Conservation (phyloP, 1,284 basidiomycete species). For the Amylostereum areolatum region DNA sequence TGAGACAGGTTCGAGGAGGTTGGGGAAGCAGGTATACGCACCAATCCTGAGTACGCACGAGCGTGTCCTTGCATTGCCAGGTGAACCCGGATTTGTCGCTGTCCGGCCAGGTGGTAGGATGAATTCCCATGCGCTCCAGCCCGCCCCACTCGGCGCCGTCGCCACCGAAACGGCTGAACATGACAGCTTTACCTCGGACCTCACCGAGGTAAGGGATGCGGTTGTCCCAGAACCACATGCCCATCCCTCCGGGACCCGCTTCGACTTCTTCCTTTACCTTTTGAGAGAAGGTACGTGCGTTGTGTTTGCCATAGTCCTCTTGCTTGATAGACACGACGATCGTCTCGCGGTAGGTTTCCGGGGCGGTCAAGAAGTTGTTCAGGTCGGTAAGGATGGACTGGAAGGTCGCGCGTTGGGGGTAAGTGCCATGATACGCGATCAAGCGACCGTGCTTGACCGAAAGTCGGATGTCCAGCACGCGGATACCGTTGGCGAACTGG, state of each 20-base stretch:
- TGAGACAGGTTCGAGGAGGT: constrained; percentile 2
- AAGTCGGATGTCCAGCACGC: constrained; percentile 77
- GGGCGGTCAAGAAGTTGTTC: constrained; percentile 57
- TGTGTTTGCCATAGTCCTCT: constrained; percentile 54
- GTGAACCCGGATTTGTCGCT: constrained; percentile 63
- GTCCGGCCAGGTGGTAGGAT: constrained; percentile 80
- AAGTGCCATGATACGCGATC: constrained; percentile 76
- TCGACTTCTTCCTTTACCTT: constrained; percentile 63
- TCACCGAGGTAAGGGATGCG: constrained; percentile 74
- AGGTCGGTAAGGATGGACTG: constrained; percentile 54
- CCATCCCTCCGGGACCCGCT: constrained; percentile 46
- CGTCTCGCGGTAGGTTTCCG: constrained; percentile 58
- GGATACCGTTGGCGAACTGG: constrained; percentile 67
- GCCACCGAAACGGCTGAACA: constrained; percentile 80
- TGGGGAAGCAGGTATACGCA: constrained; percentile 26
- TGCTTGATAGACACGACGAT: constrained; percentile 84
- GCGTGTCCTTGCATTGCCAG: constrained; percentile 65
- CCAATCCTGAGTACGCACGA: constrained; percentile 80
- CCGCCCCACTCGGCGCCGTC: constrained; percentile 59
- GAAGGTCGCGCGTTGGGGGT: constrained; percentile 66
- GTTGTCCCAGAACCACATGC: constrained; percentile 78
- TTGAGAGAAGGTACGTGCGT: constrained; percentile 50
- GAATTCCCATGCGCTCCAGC: constrained; percentile 70
- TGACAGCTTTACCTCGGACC: constrained; percentile 73
- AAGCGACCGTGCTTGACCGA: constrained; percentile 58